Evolutionary conservation across 345 rosid species (phyloP), one percentile per base, ranked within the genome.

Genomic region (Hibiscus mutabilis): DNA sequence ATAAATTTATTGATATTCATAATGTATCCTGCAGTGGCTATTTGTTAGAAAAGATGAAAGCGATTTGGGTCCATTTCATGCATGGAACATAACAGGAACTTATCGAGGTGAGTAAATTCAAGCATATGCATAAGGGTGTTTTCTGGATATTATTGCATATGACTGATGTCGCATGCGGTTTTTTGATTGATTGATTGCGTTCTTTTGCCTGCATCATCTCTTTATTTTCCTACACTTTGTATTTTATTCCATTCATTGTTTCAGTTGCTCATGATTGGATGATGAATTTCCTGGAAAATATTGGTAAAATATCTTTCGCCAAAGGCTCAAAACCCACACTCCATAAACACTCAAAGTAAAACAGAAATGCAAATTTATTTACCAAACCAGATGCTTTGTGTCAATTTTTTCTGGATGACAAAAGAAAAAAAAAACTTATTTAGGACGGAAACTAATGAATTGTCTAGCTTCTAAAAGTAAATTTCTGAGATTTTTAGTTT

Each of bases 1-100:
- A 22, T 64, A 35, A 21, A 35, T 21, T 51, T 73, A 46, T 69
- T 16, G 58, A 70, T 2, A 58, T 74, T 81, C 57, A 9, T 65
- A 7, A 72, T 79, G 70, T 68, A 74, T 83, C 59, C 84, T 84
- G 83, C 85, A 95, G 99, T 86, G 92, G 97, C 85, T 92, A 52
- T 80, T 81, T 74, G 86, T 85, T 27, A 86, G 79, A 78, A 92
- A 84, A 74, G 96, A 83, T 35, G 86, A 83, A 71, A 83, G 64
- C 65, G 90, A 86, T 60, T 75, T 86, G 72, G 97, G 96, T 63
- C 84, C 96, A 16, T 85, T 83, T 71, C 72, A 91, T n/a, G 81
- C 83, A 4, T 95, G 99, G 99, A 95, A 95, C 75, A 89, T 95
- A 76, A 92, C 97, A 14, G 99, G 99, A 83, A 92, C 99, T 61